Evolutionary conservation across 257 asterid species (phyloP).

Genomic region (Lycium ferocissimum): DNA sequence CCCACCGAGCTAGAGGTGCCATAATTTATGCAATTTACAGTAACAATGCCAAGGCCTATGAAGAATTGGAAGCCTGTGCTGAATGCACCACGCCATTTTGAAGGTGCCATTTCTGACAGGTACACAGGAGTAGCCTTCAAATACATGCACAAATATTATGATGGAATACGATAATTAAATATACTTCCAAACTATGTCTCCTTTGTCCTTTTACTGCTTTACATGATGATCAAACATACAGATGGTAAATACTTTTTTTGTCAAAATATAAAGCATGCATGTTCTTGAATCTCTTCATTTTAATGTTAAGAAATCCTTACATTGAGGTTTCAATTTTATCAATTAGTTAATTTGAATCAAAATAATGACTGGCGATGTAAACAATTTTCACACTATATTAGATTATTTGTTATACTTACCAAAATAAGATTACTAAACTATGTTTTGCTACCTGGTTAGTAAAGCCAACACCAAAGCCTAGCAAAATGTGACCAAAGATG

Average conservation of each 20-base stretch:
- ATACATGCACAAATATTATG: background rate
- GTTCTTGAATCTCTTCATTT: too few species aligned
- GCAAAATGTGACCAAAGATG: conserved; percentile 34
- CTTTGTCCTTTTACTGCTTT: too few species aligned
- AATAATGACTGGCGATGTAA: background rate
- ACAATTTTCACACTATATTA: background rate
- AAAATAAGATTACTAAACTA: background rate
- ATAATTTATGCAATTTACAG: conserved; percentile 27
- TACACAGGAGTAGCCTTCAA: conserved; percentile 36
- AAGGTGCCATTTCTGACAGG: conserved; percentile 38
- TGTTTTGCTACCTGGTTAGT: conserved; percentile 35
- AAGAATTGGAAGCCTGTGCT: conserved; percentile 37
- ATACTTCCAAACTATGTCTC: too few species aligned
- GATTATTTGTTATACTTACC: too few species aligned
- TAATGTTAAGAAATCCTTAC: too few species aligned
- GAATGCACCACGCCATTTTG: conserved; percentile 40
- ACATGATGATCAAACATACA: too few species aligned
- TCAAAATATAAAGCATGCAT: too few species aligned
- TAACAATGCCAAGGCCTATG: conserved; percentile 26
- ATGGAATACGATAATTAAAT: background rate
- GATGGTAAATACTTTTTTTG: too few species aligned
- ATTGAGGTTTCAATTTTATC: too few species aligned
- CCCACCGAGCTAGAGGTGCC: conserved; percentile 51
- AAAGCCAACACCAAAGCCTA: conserved; percentile 43
- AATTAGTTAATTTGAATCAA: too few species aligned